Conservation (phyloP, 1,139 yeast genomes). For the Hyphopichia burtonii region DNA sequence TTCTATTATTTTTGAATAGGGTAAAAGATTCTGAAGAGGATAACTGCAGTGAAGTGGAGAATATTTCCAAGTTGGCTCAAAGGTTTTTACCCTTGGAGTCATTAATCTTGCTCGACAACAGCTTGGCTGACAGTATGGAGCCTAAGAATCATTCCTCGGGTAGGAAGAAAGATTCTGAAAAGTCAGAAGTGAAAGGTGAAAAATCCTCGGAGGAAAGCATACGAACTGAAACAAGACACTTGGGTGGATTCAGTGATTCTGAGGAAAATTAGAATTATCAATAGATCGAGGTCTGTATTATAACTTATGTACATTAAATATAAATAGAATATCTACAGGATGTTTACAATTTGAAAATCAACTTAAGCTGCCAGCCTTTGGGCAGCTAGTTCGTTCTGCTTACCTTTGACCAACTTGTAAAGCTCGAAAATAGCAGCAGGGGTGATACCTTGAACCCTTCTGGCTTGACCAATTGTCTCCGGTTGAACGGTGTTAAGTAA, state of each 20-base stretch:
- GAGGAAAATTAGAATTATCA: not conserved
- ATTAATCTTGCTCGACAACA: conserved; percentile 34
- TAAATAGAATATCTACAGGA: conserved; percentile 1
- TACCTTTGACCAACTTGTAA: conserved; percentile 43
- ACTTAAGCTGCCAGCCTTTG: conserved; percentile 6
- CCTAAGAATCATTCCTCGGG: not conserved
- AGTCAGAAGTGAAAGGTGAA: not conserved
- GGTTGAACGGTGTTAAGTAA: conserved; percentile 78
- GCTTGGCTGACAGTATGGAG: conserved; percentile 15
- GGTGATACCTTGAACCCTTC: conserved; percentile 91
- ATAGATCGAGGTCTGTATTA: not conserved
- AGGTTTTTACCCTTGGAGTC: conserved; percentile 37
- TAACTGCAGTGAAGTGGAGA: conserved; percentile 18
- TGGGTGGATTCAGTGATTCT: conserved; percentile 7
- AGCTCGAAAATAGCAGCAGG: conserved; percentile 80
- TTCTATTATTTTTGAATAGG: conserved; percentile 33
- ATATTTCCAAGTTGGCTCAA: conserved; percentile 33
- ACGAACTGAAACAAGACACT: conserved; percentile 1
- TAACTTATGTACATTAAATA: not conserved
- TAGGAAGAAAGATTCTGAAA: not conserved
- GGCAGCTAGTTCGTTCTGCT: conserved; percentile 19
- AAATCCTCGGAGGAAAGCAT: not conserved
- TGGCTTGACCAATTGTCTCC: conserved; percentile 88
- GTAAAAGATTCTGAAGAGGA: conserved; percentile 22
- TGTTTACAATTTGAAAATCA: not conserved